Evolutionary conservation across 768 basidiomycete genomes (phyloP).

Genomic region (Cantharellus anzutake): DNA sequence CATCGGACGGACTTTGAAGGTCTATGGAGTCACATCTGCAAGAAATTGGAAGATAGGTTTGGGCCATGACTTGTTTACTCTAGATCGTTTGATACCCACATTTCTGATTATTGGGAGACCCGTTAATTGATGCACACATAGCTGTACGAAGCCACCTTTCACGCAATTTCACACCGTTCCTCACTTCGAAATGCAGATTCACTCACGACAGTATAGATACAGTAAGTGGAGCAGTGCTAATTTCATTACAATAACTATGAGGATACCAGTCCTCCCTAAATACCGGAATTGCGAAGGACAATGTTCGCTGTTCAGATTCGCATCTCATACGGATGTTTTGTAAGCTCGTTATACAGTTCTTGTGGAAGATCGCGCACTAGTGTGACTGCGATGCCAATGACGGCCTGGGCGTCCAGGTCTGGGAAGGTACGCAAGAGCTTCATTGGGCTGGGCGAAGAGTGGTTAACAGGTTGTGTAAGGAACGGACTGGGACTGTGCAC

Average conservation of each 20-base stretch:
- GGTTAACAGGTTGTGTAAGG: background rate
- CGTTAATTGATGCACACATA: too few species aligned
- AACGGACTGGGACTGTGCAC: slow-evolving; percentile 24
- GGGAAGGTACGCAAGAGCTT: slow-evolving; percentile 85
- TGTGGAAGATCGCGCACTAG: slow-evolving; percentile 80
- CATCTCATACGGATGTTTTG: slow-evolving; percentile 53
- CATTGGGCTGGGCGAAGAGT: slow-evolving; percentile 54
- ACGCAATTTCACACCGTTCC: background rate
- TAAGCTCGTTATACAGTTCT: slow-evolving; percentile 75
- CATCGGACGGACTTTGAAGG: slow-evolving; percentile 30
- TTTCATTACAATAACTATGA: too few species aligned
- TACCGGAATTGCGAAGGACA: background rate
- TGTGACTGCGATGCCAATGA: slow-evolving; percentile 85
- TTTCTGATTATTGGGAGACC: too few species aligned
- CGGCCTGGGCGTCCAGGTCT: slow-evolving; percentile 65
- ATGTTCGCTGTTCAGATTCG: background rate
- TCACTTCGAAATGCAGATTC: too few species aligned
- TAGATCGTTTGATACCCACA: background rate
- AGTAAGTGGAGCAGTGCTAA: too few species aligned
- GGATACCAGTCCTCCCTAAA: background rate
- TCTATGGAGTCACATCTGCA: slow-evolving; percentile 7
- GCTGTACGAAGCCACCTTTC: too few species aligned
- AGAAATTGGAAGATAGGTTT: slow-evolving; percentile 4
- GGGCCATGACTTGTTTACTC: background rate
- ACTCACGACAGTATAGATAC: too few species aligned